phyloP scores from a whole-genome alignment of 2,329 filamentous ascomycete genomes.

The Trichoderma lentiforme region DNA sequence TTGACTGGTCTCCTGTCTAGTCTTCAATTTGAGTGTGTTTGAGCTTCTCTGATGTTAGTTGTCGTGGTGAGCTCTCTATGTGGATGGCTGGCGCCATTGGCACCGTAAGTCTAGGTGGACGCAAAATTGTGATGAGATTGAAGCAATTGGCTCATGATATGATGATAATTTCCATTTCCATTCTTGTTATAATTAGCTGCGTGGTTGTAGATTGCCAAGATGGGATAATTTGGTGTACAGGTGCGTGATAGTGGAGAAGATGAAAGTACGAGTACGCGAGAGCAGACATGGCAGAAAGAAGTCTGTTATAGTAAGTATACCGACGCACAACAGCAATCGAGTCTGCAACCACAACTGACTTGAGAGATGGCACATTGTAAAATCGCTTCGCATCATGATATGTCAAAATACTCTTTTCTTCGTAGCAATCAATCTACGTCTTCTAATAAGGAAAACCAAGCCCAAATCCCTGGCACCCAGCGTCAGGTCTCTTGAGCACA shows the following conservation, averaged over 20 bases:
- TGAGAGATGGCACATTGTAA: not conserved
- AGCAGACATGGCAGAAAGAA: not conserved
- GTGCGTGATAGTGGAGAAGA: not conserved
- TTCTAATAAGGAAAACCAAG: not conserved
- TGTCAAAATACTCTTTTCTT: not conserved
- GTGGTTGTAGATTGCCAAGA: not conserved
- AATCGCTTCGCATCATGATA: not conserved
- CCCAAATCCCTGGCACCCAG: not conserved
- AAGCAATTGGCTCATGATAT: not conserved
- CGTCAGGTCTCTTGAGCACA: not conserved
- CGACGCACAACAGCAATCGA: not conserved
- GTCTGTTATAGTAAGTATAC: not conserved
- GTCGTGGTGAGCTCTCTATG: not conserved
- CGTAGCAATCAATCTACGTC: not conserved
- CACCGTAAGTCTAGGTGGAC: not conserved
- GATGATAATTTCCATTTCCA: not conserved
- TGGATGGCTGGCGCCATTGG: not conserved
- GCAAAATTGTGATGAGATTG: not conserved
- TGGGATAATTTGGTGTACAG: not conserved
- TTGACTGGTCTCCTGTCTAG: not conserved
- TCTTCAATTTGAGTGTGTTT: not conserved
- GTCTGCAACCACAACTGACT: not conserved
- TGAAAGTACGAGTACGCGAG: not conserved
- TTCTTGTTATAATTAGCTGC: not conserved
- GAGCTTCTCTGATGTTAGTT: not conserved